Evolutionary conservation across 1,139 yeast species (phyloP).

Genomic region (Neolecta irregularis): DNA sequence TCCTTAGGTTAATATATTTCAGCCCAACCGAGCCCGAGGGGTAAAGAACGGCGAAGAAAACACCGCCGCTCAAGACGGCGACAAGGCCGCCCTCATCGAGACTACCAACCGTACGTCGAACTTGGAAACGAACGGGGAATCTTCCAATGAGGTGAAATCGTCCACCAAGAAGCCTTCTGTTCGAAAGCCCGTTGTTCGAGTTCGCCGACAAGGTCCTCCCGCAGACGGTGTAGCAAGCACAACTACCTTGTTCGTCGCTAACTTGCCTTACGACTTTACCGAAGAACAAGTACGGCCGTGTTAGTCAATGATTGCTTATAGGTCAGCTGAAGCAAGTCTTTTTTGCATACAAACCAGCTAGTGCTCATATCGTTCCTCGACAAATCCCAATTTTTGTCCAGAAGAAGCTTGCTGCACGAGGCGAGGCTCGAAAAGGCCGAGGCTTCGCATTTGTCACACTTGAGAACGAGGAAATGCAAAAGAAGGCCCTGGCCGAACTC

Average conservation of each 20-base stretch:
- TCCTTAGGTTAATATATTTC: too few relatives aligned
- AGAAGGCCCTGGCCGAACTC: slow-evolving; percentile 32
- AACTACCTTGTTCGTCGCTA: slow-evolving; percentile 40
- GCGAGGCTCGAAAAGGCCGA: slow-evolving; percentile 23
- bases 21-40: too few relatives aligned
- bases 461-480: slow-evolving; percentile 30
- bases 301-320: slow-evolving; percentile 7
- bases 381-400: slow-evolving; percentile 32
- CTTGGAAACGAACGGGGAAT: slow-evolving; percentile 6
- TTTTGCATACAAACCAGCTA: slow-evolving; percentile 27
- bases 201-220: slow-evolving; percentile 13
- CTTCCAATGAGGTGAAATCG: slow-evolving; percentile 12
- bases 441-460: slow-evolving; percentile 44
- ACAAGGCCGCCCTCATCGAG: slow-evolving; percentile 26
- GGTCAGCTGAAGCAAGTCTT: slow-evolving; percentile 16
- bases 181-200: slow-evolving; percentile 2
- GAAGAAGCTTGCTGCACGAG: slow-evolving; percentile 22
- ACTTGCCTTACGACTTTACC: slow-evolving; percentile 27
- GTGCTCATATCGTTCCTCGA: slow-evolving; percentile 17
- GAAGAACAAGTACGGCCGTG: slow-evolving; percentile 19
- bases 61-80: slow-evolving; percentile 1
- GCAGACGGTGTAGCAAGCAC: slow-evolving; percentile 24
- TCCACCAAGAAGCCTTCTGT: too few relatives aligned
- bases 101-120: slow-evolving; percentile 17
- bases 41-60: too few relatives aligned